These are phyloP conservation scores for Cubamyces lactineus DNA, from an alignment of 768 basidiomycete genomes.

Conservation along the genomic window DNA sequence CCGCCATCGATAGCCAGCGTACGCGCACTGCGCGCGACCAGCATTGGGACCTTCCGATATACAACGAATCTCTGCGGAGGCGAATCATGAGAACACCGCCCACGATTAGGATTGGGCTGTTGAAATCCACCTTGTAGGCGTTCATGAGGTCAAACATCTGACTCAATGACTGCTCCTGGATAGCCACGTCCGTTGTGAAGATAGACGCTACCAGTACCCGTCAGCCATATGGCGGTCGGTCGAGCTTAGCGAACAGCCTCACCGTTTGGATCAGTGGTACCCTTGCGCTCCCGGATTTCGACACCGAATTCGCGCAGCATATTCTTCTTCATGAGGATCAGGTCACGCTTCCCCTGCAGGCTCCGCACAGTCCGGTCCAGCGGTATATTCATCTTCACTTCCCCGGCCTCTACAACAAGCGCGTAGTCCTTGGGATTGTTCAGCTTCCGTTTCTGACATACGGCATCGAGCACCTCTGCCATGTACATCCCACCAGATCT, in stretches of 20 bases:
- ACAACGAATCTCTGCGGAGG: conserved; percentile 79
- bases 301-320: conserved; percentile 75
- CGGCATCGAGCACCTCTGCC: conserved; percentile 90
- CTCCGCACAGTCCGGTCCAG: conserved; percentile 97
- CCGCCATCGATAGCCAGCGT: conserved; percentile 93
- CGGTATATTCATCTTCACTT: conserved; percentile 78
- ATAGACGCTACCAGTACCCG: conserved; percentile 69
- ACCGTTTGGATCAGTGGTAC: conserved; percentile 94
- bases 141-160: conserved; percentile 77
- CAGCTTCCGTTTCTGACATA: conserved; percentile 72
- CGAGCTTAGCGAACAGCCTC: conserved; percentile 19
- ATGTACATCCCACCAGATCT: conserved; percentile 94
- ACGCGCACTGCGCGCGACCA: conserved; percentile 88
- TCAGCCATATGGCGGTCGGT: neutral
- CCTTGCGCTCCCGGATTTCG: conserved; percentile 65
- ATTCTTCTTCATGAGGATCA: conserved; percentile 78
- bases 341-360: conserved; percentile 83
- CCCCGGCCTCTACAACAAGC: conserved; percentile 60
- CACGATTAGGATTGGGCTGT: neutral
- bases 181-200: conserved; percentile 68
- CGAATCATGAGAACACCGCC: neutral
- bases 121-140: conserved; percentile 81
- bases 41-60: conserved; percentile 93
- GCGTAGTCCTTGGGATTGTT: conserved; percentile 80
- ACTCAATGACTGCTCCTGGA: conserved; percentile 58